A percentile compares a stretch with the other conserved stretches of the same genome.
These are phyloP conservation scores for Micractinium sp. DNA, from an alignment of 139 green algal species.

Conservation along the genomic window DNA sequence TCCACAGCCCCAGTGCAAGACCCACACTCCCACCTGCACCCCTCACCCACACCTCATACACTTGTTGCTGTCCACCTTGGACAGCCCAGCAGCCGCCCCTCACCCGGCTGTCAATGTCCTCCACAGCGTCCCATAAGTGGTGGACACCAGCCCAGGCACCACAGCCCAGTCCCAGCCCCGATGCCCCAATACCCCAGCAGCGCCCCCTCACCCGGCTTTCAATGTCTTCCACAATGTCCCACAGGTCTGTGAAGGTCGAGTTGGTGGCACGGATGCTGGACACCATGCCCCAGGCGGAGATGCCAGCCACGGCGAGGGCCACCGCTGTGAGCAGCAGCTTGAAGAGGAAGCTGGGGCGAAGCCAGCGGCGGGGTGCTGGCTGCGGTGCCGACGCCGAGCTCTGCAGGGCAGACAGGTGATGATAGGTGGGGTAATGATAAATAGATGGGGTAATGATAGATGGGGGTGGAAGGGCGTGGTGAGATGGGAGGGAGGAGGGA, in stretches of 20 bases:
- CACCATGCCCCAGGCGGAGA: conserved; percentile 30
- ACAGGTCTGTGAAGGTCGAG: neutral
- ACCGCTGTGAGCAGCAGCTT: conserved; percentile 21
- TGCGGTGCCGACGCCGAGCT: neutral
- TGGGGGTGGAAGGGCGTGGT: neutral
- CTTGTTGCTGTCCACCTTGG: too few relatives aligned
- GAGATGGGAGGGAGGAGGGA: neutral
- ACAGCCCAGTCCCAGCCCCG: too few relatives aligned
- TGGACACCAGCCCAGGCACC: too few relatives aligned
- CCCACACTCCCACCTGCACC: neutral
- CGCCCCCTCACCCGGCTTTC: neutral
- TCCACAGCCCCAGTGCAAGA: neutral
- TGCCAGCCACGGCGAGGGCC: conserved; percentile 8
- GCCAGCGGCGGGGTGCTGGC: neutral
- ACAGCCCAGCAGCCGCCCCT: too few relatives aligned
- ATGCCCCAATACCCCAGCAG: too few relatives aligned
- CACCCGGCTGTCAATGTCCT: neutral
- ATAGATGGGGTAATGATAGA: too few relatives aligned
- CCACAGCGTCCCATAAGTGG: neutral
- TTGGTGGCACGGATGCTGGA: conserved; percentile 2
- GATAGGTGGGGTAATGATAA: neutral
- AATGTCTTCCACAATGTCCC: neutral
- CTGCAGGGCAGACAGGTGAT: neutral
- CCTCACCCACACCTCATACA: too few relatives aligned
- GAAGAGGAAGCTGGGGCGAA: neutral